A percentile compares a stretch with the other conserved stretches of the same genome.
Conservation (phyloP, 1,284 basidiomycete species). For the Cutaneotrichosporon curvatum region DNA sequence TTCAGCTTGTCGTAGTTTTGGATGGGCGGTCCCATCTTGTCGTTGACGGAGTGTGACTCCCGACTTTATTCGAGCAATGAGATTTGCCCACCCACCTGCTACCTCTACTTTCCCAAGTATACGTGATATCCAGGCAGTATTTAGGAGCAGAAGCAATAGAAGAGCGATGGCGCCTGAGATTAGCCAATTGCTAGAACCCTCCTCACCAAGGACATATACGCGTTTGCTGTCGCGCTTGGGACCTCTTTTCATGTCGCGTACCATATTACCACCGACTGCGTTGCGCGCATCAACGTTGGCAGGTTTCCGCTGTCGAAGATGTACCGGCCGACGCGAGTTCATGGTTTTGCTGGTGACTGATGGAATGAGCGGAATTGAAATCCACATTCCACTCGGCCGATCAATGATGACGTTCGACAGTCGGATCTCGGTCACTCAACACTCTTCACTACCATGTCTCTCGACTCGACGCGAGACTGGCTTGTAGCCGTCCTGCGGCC, state of each 20-base stretch:
- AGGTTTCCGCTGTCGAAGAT: not conserved
- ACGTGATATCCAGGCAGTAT: constrained; percentile 19
- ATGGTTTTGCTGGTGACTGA: too few relatives aligned
- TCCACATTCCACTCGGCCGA: not conserved
- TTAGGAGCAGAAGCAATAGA: constrained; percentile 18
- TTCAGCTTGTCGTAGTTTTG: not conserved
- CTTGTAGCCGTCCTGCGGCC: constrained; percentile 60
- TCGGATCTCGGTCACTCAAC: not conserved
- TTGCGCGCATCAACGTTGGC: not conserved
- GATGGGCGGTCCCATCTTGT: too few relatives aligned
- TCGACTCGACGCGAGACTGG: constrained; percentile 57
- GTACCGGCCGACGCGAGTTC: constrained; percentile 2
- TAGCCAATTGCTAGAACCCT: not conserved
- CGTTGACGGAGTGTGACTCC: too few relatives aligned
- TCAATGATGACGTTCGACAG: not conserved
- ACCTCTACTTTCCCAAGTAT: constrained; percentile 2
- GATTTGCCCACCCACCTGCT: constrained; percentile 10
- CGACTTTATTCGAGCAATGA: not conserved
- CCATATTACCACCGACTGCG: constrained; percentile 27
- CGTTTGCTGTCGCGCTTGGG: not conserved
- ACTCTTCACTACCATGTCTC: constrained; percentile 8
- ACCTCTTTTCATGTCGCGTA: constrained; percentile 31
- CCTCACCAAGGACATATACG: constrained; percentile 7
- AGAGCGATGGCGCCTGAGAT: constrained; percentile 16
- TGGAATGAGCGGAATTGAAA: not conserved